A percentile compares a stretch with the other conserved stretches of the same genome.
These are phyloP conservation scores for Cercospora citrullina DNA, from an alignment of 2,329 filamentous ascomycete genomes.

Conservation along the genomic window DNA sequence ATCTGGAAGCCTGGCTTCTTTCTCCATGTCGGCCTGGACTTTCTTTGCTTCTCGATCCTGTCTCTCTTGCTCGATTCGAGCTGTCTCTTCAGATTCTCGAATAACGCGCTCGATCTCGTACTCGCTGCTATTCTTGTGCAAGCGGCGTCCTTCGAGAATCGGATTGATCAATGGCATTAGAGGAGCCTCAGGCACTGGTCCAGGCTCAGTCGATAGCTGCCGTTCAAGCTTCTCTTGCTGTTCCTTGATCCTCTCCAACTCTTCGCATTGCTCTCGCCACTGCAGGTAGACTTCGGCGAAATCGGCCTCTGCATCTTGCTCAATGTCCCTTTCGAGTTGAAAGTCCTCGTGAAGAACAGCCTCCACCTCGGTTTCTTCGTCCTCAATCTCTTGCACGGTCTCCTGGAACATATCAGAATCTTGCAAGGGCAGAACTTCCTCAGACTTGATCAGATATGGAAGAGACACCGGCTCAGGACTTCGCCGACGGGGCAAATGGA, in stretches of 20 bases:
- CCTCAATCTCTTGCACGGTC: constrained; percentile 38
- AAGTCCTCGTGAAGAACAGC: constrained; percentile 31
- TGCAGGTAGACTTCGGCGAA: constrained; percentile 44
- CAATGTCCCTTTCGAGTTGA: constrained; percentile 35
- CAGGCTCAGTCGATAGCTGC: constrained; percentile 39
- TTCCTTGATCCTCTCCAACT: constrained; percentile 45
- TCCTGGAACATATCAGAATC: constrained; percentile 44
- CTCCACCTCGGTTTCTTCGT: constrained; percentile 41
- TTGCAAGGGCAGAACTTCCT: constrained; percentile 40
- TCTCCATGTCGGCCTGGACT: constrained; percentile 71
- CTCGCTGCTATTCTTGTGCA: constrained; percentile 65
- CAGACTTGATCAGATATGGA: constrained; percentile 47
- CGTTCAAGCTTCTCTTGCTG: constrained; percentile 41
- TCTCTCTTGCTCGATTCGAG: constrained; percentile 65
- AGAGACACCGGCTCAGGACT: constrained; percentile 46
- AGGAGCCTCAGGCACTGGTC: constrained; percentile 49
- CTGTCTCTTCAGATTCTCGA: constrained; percentile 71
- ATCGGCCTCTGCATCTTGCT: constrained; percentile 30
- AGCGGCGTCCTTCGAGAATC: constrained; percentile 56
- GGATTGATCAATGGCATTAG: constrained; percentile 34
- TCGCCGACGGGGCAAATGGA: constrained; percentile 30
- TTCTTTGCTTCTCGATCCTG: constrained; percentile 57
- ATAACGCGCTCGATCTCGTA: constrained; percentile 71
- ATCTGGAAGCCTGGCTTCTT: constrained; percentile 72
- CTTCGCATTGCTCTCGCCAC: constrained; percentile 46